A percentile compares a stretch with the other conserved stretches of the same genome.
phyloP scores from a whole-genome alignment of 208 protist species.

The Trypanosoma theileri region DNA sequence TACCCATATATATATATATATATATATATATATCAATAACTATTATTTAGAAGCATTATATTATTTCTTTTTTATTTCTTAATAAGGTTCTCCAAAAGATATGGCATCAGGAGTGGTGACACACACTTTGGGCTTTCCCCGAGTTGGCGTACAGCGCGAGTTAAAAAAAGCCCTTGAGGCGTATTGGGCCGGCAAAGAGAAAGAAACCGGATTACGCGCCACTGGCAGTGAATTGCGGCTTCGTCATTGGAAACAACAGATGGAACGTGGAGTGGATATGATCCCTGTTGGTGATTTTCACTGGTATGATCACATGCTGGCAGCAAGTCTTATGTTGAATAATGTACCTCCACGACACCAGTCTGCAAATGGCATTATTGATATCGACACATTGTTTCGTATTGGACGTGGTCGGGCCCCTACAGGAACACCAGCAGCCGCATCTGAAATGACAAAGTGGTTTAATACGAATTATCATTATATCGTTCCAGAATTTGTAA shows the following conservation, averaged over 20 bases:
- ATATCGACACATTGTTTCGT: slow-evolving; percentile 84
- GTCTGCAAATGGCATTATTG: slow-evolving; percentile 20
- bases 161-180: slow-evolving; percentile 84
- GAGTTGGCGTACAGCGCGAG: slow-evolving; percentile 79
- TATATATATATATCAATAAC: no score
- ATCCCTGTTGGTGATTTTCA: slow-evolving; percentile 79
- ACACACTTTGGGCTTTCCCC: slow-evolving; percentile 81
- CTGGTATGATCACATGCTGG: slow-evolving; percentile 83
- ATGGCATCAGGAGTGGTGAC: slow-evolving; percentile 18
- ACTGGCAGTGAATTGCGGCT: slow-evolving; percentile 36
- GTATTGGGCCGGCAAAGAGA: slow-evolving; percentile 78
- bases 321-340: slow-evolving; percentile 68
- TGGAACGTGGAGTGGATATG: slow-evolving; percentile 47
- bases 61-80: background rate
- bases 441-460: slow-evolving; percentile 92
- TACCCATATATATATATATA: no score
- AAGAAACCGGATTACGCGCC: slow-evolving; percentile 41
- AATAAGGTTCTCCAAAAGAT: background rate
- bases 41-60: slow-evolving; percentile 2
- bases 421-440: slow-evolving; percentile 48
- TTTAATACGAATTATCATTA: slow-evolving; percentile 95
- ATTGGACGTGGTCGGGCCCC: slow-evolving; percentile 74
- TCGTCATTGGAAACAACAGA: slow-evolving; percentile 49
- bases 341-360: slow-evolving; percentile 71
- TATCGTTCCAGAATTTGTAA: slow-evolving; percentile 88